Base-by-base conservation (phyloP, 1,139 yeast species). In the Geotrichum citri-aurantii region DNA sequence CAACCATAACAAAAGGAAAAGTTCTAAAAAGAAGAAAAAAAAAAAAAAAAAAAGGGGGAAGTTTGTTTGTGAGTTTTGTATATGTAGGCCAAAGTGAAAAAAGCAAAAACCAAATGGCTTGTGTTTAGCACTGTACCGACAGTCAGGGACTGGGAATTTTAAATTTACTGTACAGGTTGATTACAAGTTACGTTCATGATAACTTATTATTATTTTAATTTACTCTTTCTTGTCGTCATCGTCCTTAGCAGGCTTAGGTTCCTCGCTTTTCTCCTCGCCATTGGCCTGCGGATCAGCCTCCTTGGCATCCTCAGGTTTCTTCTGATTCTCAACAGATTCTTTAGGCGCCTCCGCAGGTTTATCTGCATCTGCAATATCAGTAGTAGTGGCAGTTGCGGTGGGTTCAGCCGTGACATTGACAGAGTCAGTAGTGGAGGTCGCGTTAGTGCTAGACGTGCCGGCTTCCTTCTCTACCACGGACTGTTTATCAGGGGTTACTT, bases 181-280 rank as follows among this genome's bases (percentile, higher is more conserved):
- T 31, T 31, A 31, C 40, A 31, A 31, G 40, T 37, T 37, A 37
- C 19, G 42, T 37, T 12, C 17, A 37, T 37, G 42, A 37, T 37
- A n/a, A 37, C 42, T 37, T 37, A 14, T 37, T 37, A n/a, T 19
- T n/a, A 42, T 23, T 26, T 26, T 33, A 21, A 17, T 37, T 53
- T 50, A 54, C 14, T 57, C 47, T 23, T 51, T 56, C 53, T 55
- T 54, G 23, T 8, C 50, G 23, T 8, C 50, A 12, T 55, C 52
- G 33, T 24, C 51, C n/a, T 58, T 52, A 33, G 50, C 50, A 26
- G 44, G n/a, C 55, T 29, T 50, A 21, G 53, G 44, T 19, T 52
- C 47, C 21, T 54, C 56, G 37, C 19, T 46, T 12, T 53, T 50
- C 11, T 29, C 26, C 11, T 24, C 12, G 14, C 29, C 48, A 23